These are phyloP conservation scores for Russula brevipes DNA, from an alignment of 768 basidiomycete genomes.

Conservation along the genomic window DNA sequence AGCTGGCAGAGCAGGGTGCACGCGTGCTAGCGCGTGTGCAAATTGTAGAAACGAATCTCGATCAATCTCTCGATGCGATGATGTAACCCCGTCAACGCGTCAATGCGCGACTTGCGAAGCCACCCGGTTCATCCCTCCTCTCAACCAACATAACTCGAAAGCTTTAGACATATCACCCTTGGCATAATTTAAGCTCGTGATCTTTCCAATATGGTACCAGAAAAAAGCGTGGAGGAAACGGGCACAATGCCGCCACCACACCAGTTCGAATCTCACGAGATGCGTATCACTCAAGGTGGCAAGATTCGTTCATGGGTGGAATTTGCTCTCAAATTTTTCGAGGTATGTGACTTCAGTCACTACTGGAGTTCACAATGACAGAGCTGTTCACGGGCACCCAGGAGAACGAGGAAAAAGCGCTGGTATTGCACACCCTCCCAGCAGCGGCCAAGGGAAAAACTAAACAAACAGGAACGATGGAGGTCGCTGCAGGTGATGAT, in stretches of 20 bases:
- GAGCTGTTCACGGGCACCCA: conserved; percentile 24
- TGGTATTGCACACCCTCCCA: conserved; percentile 60
- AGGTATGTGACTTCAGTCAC: conserved; percentile 27
- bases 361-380: background rate
- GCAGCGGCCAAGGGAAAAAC: conserved; percentile 18
- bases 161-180: background rate
- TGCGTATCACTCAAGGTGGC: conserved; percentile 37
- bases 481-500: background rate
- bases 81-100: background rate
- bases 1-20: background rate
- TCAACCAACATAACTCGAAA: too few relatives aligned
- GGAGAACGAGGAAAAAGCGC: conserved; percentile 44
- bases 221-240: background rate
- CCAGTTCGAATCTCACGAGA: conserved; percentile 26
- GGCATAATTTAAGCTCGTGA: too few relatives aligned
- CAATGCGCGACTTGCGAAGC: background rate
- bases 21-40: too few relatives aligned
- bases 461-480: conserved; percentile 7
- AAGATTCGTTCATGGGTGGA: conserved; percentile 36
- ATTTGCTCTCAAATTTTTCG: conserved; percentile 36
- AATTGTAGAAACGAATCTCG: background rate
- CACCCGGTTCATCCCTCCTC: too few relatives aligned
- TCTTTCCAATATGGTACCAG: conserved; percentile 3
- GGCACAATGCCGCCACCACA: background rate
- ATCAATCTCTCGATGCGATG: background rate